Conservation (phyloP, 2,329 filamentous ascomycete species). For the Fusarium gaditjirri region DNA sequence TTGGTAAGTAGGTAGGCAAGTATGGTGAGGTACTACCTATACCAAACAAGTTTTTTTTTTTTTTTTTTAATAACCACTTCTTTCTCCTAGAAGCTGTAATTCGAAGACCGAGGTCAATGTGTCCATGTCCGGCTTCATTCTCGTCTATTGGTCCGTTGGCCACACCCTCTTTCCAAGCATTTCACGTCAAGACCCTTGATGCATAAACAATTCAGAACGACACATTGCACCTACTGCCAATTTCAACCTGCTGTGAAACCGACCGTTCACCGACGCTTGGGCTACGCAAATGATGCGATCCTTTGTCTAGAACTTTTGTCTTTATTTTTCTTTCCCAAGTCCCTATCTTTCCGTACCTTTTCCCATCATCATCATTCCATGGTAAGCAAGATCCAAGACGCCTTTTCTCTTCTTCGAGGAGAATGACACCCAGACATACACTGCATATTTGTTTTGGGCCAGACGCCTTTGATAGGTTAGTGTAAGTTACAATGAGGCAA, state of each 20-base stretch:
- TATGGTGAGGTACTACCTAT: not conserved
- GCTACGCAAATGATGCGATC: not conserved
- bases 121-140: constrained; percentile 30
- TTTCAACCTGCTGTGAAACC: not conserved
- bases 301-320: constrained; percentile 20
- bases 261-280: constrained; percentile 6
- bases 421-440: constrained; percentile 65
- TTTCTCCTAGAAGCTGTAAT: not conserved
- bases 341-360: constrained; percentile 27
- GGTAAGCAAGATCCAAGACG: constrained; percentile 38
- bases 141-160: constrained; percentile 26
- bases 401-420: constrained; percentile 40
- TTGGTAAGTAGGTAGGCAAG: not conserved
- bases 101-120: constrained; percentile 26
- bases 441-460: constrained; percentile 28
- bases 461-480: constrained; percentile 24
- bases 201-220: constrained; percentile 22
- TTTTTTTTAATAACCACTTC: not conserved
- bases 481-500: constrained; percentile 41
- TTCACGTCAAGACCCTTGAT: constrained; percentile 31
- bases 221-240: not conserved
- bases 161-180: constrained; percentile 5
- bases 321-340: constrained; percentile 8
- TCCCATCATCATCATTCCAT: constrained; percentile 36
- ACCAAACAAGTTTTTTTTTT: not conserved